A percentile compares a stretch with the other conserved stretches of the same genome.
These are phyloP conservation scores for Intubia oerlemansii DNA, from an alignment of 2,329 filamentous ascomycete genomes.

Conservation along the genomic window DNA sequence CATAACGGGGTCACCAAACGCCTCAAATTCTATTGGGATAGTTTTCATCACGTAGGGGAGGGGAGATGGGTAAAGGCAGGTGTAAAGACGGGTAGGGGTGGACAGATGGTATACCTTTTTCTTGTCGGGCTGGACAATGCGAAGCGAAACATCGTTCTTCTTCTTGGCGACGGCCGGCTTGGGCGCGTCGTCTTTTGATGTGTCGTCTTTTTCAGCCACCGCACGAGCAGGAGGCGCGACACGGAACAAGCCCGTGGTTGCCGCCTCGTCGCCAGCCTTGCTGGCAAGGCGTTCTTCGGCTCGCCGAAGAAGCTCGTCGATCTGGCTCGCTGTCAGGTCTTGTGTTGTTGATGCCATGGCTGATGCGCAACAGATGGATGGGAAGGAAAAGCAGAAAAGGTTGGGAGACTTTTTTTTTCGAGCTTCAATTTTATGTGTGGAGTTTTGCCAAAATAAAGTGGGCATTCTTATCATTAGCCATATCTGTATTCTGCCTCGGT, in stretches of 20 bases:
- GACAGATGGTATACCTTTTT: slow-evolving; percentile 14
- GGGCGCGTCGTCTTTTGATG: slow-evolving; percentile 1
- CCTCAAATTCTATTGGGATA: slow-evolving; percentile 48
- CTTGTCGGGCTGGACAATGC: slow-evolving; percentile 11
- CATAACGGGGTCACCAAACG: slow-evolving; percentile 62
- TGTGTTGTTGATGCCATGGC: slow-evolving; percentile 10
- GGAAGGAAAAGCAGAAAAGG: not conserved
- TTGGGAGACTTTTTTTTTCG: slow-evolving; percentile 1
- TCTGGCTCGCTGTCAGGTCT: slow-evolving; percentile 15
- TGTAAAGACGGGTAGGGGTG: not conserved
- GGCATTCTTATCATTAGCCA: too few relatives aligned
- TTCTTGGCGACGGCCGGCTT: slow-evolving; percentile 6
- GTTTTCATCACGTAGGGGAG: slow-evolving; percentile 48
- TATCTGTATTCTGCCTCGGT: too few relatives aligned
- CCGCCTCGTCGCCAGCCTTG: slow-evolving; percentile 4
- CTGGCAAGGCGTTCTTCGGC: slow-evolving; percentile 16
- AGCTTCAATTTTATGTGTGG: too few relatives aligned
- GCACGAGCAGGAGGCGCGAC: not conserved
- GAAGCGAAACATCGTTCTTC: slow-evolving; percentile 11
- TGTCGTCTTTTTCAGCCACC: too few relatives aligned
- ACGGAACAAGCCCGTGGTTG: not conserved
- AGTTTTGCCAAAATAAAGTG: not conserved
- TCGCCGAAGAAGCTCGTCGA: slow-evolving; percentile 17
- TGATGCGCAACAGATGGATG: slow-evolving; percentile 1
- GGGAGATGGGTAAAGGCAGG: slow-evolving; percentile 3